Conservation (phyloP, 2,329 filamentous ascomycete species). For the Trichophaea hybrida region DNA sequence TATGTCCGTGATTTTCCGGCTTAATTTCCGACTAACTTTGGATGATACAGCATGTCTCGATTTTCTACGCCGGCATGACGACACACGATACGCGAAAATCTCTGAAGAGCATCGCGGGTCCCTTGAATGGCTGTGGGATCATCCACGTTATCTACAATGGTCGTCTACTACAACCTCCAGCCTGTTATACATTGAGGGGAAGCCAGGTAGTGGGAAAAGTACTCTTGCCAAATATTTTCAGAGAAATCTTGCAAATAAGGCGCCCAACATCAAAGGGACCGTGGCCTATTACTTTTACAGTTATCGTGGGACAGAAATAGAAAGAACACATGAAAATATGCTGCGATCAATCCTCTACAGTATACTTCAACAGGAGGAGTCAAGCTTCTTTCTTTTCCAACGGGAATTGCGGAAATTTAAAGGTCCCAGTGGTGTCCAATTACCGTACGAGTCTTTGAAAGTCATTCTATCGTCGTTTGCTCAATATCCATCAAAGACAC, state of each 20-base stretch:
- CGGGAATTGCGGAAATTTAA: neutral
- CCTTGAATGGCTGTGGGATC: neutral
- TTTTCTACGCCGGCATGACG: no score
- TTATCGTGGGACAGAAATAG: neutral
- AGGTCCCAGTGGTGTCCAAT: neutral
- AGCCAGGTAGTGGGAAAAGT: conserved; percentile 1
- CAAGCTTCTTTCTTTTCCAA: neutral
- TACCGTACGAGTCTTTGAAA: neutral
- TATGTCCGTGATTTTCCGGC: no score
- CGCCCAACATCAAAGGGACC: no score
- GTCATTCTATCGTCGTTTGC: neutral
- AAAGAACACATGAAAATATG: neutral
- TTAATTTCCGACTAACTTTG: no score
- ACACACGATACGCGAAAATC: neutral
- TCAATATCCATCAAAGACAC: neutral
- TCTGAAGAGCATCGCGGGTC: neutral
- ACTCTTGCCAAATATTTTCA: neutral
- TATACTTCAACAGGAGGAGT: neutral
- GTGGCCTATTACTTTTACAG: neutral
- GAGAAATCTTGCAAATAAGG: neutral
- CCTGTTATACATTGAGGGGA: no score
- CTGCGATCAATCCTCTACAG: neutral
- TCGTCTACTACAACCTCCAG: no score
- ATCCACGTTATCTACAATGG: neutral
- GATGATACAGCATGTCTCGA: no score